Evolutionary conservation across 345 rosid species (phyloP), one percentile per base, ranked within the genome.

Genomic region (Acer campestre): DNA sequence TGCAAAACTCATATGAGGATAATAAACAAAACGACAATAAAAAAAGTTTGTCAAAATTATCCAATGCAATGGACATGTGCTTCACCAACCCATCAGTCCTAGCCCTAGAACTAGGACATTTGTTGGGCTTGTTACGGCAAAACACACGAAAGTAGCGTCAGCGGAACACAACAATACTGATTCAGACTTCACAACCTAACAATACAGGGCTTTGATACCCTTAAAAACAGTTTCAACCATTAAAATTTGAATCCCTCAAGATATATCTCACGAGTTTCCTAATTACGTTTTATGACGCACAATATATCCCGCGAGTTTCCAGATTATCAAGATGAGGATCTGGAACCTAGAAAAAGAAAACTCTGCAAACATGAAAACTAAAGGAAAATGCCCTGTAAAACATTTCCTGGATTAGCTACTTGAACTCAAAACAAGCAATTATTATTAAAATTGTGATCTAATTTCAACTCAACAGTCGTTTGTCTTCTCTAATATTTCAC

Each of bases 51-150:
- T 40, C 49, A 25, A 53, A 67, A 51, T 44, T 11, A 70, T 53
- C 25, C 29, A 74, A 56, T 69, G 75, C 68, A 68, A 6, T 29
- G 70, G 22, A 31, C 78, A 77, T 67, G 80, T 81, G 91, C 84
- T 80, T 80, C 77, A 40, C 78, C 86, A 81, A 68, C 84, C 70
- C 71, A 59, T 74, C 75, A 25, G 25, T 8, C 3, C 44, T 6
- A 25, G 25, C 6, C 0, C 44, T 6, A 40, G 1, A 40, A 40
- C 44, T 40, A 6, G 44, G 44, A 7, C 44, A 40, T 8, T 35
- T 35, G 6, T 35, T 35, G 38, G 38, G 38, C 38, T 35, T 35
- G 38, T 35, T 35, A 35, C 1, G 38, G 38, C 38, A 35, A 35
- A 35, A 35, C 38, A 4, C 38, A 35, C 38, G 6, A 35, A 31